phyloP scores from a whole-genome alignment of 768 basidiomycete species.

The Termitomyces sp. region DNA sequence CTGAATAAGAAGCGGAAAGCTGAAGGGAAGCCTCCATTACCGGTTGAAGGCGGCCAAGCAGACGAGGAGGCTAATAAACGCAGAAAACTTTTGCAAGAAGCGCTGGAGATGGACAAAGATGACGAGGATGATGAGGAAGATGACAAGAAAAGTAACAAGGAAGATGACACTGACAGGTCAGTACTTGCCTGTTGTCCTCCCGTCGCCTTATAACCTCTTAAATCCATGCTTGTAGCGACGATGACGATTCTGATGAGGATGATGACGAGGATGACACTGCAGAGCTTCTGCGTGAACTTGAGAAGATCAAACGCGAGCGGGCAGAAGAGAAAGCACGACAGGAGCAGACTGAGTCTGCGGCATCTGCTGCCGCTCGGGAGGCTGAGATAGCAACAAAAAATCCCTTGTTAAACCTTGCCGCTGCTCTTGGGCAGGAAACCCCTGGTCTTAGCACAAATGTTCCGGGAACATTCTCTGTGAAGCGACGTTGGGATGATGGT shows the following conservation, averaged over 20 bases:
- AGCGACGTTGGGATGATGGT: constrained; percentile 96
- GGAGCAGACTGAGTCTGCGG: constrained; percentile 69
- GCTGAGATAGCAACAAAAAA: constrained; percentile 82
- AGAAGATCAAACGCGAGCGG: constrained; percentile 95
- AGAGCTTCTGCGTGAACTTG: constrained; percentile 91
- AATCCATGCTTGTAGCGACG: constrained; percentile 31
- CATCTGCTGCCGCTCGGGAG: constrained; percentile 59
- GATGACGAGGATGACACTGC: constrained; percentile 90
- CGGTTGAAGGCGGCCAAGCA: constrained; percentile 31
- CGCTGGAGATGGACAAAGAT: constrained; percentile 84
- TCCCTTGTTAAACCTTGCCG: constrained; percentile 86
- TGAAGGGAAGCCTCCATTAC: constrained; percentile 58
- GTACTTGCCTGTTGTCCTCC: background rate
- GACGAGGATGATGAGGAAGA: constrained; percentile 72
- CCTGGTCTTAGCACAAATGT: constrained; percentile 69
- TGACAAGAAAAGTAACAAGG: constrained; percentile 27
- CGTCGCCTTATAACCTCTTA: background rate
- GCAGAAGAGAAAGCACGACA: constrained; percentile 86
- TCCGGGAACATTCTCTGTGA: constrained; percentile 85
- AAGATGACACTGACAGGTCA: constrained; percentile 37
- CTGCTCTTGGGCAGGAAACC: constrained; percentile 73
- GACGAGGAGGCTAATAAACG: constrained; percentile 74
- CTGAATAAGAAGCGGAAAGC: constrained; percentile 90
- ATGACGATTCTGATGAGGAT: constrained; percentile 41
- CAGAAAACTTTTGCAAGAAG: constrained; percentile 82